Conservation (phyloP, 1,284 basidiomycete genomes). For the Pterula multifida region DNA sequence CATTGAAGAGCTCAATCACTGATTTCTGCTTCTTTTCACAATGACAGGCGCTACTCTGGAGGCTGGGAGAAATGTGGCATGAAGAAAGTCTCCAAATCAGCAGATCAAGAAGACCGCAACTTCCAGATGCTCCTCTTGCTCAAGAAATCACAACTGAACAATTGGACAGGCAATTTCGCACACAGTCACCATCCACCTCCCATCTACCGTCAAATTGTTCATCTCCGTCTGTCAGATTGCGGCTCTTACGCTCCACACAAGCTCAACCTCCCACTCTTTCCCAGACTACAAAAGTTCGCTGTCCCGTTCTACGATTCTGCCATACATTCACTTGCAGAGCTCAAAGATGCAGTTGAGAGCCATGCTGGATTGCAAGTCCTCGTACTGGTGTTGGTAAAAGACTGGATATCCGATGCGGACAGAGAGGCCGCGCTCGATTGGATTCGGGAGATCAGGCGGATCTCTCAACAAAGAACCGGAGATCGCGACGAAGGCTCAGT, state of each 20-base stretch:
- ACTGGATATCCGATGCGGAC: background rate
- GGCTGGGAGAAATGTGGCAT: background rate
- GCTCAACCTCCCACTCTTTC: slow-evolving; percentile 1
- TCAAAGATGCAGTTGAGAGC: background rate
- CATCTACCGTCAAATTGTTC: background rate
- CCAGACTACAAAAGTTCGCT: background rate
- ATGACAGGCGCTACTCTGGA: slow-evolving; percentile 1
- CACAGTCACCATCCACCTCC: background rate
- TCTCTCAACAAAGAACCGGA: background rate
- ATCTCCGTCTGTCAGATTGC: slow-evolving; percentile 1
- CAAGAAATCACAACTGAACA: slow-evolving; percentile 1
- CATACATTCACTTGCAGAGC: background rate
- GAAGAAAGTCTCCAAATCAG: background rate
- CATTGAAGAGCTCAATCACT: too few relatives aligned
- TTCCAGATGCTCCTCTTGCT: background rate
- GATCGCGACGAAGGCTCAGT: background rate
- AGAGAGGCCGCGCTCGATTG: background rate
- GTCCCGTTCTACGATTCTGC: background rate
- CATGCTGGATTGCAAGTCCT: background rate
- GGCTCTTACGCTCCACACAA: background rate
- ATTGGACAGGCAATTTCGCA: background rate
- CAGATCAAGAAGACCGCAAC: background rate
- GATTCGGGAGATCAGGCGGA: background rate
- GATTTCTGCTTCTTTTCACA: too few relatives aligned
- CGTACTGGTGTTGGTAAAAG: background rate